Percentiles rank a stretch among this genome's conserved stretches.
Evolutionary conservation across 1,284 basidiomycete genomes (phyloP).

Genomic region (Trametes versicolor): DNA sequence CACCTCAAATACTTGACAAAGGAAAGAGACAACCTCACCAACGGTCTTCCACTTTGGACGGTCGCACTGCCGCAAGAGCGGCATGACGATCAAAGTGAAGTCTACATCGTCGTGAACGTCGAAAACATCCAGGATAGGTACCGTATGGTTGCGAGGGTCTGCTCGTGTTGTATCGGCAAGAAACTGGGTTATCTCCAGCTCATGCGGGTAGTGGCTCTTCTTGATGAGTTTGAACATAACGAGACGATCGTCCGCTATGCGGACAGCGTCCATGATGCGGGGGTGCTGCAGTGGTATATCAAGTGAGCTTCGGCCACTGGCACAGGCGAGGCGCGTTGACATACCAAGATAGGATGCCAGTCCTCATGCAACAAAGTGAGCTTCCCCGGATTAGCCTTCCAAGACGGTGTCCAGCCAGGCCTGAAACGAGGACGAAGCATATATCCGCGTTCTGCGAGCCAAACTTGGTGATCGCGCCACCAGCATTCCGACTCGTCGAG

Average conservation of each 20-base stretch:
- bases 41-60: constrained; percentile 30
- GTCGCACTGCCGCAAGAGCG: constrained; percentile 33
- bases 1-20: constrained; percentile 38
- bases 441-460: constrained; percentile 22
- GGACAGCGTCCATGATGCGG: too few relatives aligned
- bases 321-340: too few relatives aligned
- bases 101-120: constrained; percentile 31
- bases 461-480: constrained; percentile 26
- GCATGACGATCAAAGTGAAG: constrained; percentile 34
- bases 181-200: too few relatives aligned
- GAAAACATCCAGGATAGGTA: constrained; percentile 19
- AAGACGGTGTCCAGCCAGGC: constrained; percentile 23
- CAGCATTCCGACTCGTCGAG: constrained; percentile 8
- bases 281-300: too few relatives aligned
- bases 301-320: too few relatives aligned
- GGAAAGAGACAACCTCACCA: constrained; percentile 36
- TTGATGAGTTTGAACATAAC: too few relatives aligned
- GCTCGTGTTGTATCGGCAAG: too few relatives aligned
- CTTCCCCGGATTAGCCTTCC: constrained; percentile 14
- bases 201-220: too few relatives aligned
- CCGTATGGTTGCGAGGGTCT: constrained; percentile 27
- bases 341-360: neutral
- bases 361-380: constrained; percentile 9
- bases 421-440: constrained; percentile 22
- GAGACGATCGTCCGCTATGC: too few relatives aligned